These are phyloP conservation scores for Chloranthus sessilifolius DNA, from an alignment of 164 flowering plant species.

Conservation along the genomic window DNA sequence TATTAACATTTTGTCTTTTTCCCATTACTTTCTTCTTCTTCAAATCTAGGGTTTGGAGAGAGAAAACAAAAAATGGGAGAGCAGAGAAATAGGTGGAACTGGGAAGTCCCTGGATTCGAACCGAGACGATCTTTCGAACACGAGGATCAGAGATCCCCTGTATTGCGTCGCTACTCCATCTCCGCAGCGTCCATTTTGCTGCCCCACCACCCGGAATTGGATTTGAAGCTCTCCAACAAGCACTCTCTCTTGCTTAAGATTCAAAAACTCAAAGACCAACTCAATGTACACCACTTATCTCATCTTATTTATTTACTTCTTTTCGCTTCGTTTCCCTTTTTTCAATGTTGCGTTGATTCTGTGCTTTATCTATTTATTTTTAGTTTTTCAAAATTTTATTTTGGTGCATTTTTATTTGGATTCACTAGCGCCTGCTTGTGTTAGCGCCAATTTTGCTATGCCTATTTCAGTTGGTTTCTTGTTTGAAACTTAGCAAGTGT, in stretches of 20 bases:
- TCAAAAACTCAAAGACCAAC: slow-evolving; percentile 57
- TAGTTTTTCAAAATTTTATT: too few relatives aligned
- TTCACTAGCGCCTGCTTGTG: too few relatives aligned
- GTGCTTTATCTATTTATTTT: too few relatives aligned
- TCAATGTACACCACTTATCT: slow-evolving; percentile 42
- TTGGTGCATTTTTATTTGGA: too few relatives aligned
- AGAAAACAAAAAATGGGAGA: slow-evolving; percentile 50
- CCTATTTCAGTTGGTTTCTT: too few relatives aligned
- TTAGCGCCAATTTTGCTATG: too few relatives aligned
- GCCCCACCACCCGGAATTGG: slow-evolving; percentile 33
- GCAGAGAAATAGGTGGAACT: slow-evolving; percentile 74
- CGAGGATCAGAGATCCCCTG: slow-evolving; percentile 35
- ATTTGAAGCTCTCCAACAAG: slow-evolving; percentile 17
- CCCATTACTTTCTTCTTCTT: too few relatives aligned
- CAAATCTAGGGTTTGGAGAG: not conserved
- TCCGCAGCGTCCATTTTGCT: slow-evolving; percentile 39
- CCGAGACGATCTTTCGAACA: slow-evolving; percentile 51
- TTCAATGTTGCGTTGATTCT: too few relatives aligned
- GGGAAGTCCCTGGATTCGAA: slow-evolving; percentile 93
- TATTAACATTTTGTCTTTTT: too few relatives aligned
- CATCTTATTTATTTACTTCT: not conserved
- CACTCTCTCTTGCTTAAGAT: slow-evolving; percentile 45
- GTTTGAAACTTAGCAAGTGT: too few relatives aligned
- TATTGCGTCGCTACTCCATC: slow-evolving; percentile 69
- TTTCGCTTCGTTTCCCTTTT: too few relatives aligned